Conservation (phyloP, 2,329 filamentous ascomycete genomes). For the Helminthosporium solani region DNA sequence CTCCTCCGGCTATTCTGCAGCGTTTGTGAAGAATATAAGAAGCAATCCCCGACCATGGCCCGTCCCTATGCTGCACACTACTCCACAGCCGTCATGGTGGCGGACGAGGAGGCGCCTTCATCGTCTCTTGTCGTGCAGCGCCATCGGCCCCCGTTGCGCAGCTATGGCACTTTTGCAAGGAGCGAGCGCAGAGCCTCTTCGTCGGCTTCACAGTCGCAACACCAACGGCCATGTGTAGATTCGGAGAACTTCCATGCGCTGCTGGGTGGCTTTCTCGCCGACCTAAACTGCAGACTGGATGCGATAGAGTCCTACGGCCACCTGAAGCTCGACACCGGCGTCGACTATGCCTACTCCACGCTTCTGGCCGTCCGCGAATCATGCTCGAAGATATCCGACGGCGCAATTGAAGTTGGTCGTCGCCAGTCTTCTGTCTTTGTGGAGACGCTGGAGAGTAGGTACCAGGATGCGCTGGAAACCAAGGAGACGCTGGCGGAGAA, state of each 20-base stretch:
- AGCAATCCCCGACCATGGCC: constrained; percentile 11
- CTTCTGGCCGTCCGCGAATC: constrained; percentile 82
- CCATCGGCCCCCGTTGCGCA: constrained; percentile 28
- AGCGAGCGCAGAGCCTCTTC: constrained; percentile 50
- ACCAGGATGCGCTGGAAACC: constrained; percentile 79
- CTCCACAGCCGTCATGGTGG: constrained; percentile 38
- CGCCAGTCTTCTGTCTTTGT: constrained; percentile 85
- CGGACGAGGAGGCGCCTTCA: constrained; percentile 42
- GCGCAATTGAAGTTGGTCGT: constrained; percentile 82
- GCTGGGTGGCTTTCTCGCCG: constrained; percentile 77
- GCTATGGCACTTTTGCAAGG: constrained; percentile 40
- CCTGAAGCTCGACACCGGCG: constrained; percentile 76
- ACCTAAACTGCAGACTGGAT: constrained; percentile 83
- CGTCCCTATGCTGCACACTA: constrained; percentile 7
- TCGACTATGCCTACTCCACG: constrained; percentile 81
- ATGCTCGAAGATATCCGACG: constrained; percentile 87
- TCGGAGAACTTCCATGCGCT: constrained; percentile 50
- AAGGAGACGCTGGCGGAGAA: constrained; percentile 91
- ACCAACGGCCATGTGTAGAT: constrained; percentile 48
- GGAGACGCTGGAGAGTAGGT: constrained; percentile 84
- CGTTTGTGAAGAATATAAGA: not conserved
- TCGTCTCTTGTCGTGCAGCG: constrained; percentile 45
- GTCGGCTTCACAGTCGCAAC: constrained; percentile 44
- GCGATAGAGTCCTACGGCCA: constrained; percentile 87
- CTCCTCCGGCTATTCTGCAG: not conserved